Evolutionary conservation across 2,329 filamentous ascomycete species (phyloP).

Genomic region (Fusarium incarnatum): DNA sequence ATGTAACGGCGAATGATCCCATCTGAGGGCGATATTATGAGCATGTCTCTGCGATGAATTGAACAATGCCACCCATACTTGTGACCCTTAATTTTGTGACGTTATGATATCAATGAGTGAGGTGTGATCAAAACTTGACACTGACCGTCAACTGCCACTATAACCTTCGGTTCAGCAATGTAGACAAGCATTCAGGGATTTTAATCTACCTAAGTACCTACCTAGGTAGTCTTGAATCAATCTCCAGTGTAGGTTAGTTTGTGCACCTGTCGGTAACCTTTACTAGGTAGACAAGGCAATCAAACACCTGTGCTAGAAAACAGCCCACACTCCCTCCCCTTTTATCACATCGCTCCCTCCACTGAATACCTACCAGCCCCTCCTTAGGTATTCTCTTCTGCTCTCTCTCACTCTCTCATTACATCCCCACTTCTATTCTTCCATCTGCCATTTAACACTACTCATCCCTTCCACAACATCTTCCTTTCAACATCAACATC

Average conservation of each 20-base stretch:
- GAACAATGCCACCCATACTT: background rate
- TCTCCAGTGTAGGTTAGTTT: background rate
- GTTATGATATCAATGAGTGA: background rate
- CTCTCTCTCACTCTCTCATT: background rate
- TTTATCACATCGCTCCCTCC: background rate
- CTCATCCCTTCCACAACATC: background rate
- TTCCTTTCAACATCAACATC: background rate
- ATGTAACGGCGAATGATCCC: constrained; percentile 19
- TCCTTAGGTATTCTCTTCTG: background rate
- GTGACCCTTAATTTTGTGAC: background rate
- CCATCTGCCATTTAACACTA: constrained; percentile 3
- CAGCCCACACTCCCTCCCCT: background rate
- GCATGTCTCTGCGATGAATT: constrained; percentile 32
- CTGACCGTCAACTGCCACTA: background rate
- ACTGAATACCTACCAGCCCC: too few relatives aligned
- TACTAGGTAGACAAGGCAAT: background rate
- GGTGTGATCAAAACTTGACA: background rate
- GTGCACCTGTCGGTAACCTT: background rate
- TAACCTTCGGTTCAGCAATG: background rate
- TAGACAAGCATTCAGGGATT: background rate
- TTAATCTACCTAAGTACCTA: background rate
- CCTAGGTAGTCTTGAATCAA: background rate
- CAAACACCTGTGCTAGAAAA: background rate
- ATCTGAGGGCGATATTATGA: constrained; percentile 32
- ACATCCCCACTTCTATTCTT: background rate